Evolutionary conservation across 2,329 filamentous ascomycete genomes (phyloP).

Genomic region (Aspergillus pseudotamarii): DNA sequence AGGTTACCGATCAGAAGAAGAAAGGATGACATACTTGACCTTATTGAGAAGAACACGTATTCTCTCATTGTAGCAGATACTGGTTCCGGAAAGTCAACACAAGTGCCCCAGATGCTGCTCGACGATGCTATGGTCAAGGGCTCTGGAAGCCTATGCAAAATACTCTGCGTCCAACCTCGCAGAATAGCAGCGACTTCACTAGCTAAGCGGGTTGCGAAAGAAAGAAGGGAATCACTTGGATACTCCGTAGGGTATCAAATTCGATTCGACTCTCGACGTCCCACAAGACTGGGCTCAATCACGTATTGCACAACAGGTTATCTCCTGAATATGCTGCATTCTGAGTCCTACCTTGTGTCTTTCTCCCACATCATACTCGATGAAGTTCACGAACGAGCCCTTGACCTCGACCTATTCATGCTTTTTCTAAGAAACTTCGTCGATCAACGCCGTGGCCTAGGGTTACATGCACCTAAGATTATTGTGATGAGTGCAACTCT

Average conservation of each 20-base stretch:
- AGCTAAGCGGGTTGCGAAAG: conserved; percentile 49
- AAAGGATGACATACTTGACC: conserved; percentile 37
- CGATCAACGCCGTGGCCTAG: conserved; percentile 32
- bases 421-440: conserved; percentile 49
- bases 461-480: conserved; percentile 45
- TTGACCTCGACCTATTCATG: conserved; percentile 51
- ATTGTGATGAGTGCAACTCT: conserved; percentile 55
- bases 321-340: conserved; percentile 49
- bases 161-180: conserved; percentile 55
- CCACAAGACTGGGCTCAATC: conserved; percentile 43
- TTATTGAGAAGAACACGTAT: conserved; percentile 45
- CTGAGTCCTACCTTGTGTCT: conserved; percentile 38
- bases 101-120: conserved; percentile 58
- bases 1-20: conserved; percentile 46
- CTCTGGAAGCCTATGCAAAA: conserved; percentile 48
- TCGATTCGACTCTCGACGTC: conserved; percentile 43
- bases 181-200: conserved; percentile 52
- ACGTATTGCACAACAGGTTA: conserved; percentile 56
- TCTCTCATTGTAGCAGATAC: conserved; percentile 52
- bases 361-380: conserved; percentile 55
- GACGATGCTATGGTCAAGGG: conserved; percentile 49
- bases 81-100: conserved; percentile 53
- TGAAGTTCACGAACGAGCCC: conserved; percentile 54
- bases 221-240: conserved; percentile 46
- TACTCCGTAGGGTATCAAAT: conserved; percentile 52